phyloP scores from a whole-genome alignment of 2,329 filamentous ascomycete species.

The Penicillium brasilianum region DNA sequence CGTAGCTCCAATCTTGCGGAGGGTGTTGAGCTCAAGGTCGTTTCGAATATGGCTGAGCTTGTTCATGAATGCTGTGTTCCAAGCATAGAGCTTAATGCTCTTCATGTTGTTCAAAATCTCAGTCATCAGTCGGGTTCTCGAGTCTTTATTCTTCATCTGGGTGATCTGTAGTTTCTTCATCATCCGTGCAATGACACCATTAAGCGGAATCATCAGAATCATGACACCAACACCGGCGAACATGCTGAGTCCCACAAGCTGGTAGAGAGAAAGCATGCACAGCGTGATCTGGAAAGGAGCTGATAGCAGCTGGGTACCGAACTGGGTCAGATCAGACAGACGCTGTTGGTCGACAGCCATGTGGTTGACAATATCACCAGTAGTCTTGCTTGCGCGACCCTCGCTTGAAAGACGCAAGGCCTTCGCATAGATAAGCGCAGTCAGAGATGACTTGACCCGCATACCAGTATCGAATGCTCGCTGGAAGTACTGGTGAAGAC shows the following conservation, averaged over 20 bases:
- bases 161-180: slow-evolving; percentile 95
- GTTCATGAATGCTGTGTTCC: slow-evolving; percentile 96
- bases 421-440: slow-evolving; percentile 91
- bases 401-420: slow-evolving; percentile 90
- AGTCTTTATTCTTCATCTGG: slow-evolving; percentile 99
- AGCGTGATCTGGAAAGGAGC: slow-evolving; percentile 95
- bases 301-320: slow-evolving; percentile 93
- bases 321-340: slow-evolving; percentile 92
- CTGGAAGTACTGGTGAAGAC: slow-evolving; percentile 97
- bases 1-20: slow-evolving; percentile 92
- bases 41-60: slow-evolving; percentile 96
- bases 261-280: slow-evolving; percentile 94
- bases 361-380: slow-evolving; percentile 98
- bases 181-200: slow-evolving; percentile 85
- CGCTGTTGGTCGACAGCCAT: slow-evolving; percentile 99
- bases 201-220: slow-evolving; percentile 96
- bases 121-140: slow-evolving; percentile 88
- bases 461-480: slow-evolving; percentile 93
- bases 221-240: slow-evolving; percentile 93
- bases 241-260: slow-evolving; percentile 94
- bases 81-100: slow-evolving; percentile 97
- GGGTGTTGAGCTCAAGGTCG: slow-evolving; percentile 90
- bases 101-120: slow-evolving; percentile 99
- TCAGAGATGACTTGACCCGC: slow-evolving; percentile 90
- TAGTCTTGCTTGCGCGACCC: slow-evolving; percentile 84